Conservation (phyloP, 495 filamentous ascomycete genomes). For the Aspergillus saccharolyticus region DNA sequence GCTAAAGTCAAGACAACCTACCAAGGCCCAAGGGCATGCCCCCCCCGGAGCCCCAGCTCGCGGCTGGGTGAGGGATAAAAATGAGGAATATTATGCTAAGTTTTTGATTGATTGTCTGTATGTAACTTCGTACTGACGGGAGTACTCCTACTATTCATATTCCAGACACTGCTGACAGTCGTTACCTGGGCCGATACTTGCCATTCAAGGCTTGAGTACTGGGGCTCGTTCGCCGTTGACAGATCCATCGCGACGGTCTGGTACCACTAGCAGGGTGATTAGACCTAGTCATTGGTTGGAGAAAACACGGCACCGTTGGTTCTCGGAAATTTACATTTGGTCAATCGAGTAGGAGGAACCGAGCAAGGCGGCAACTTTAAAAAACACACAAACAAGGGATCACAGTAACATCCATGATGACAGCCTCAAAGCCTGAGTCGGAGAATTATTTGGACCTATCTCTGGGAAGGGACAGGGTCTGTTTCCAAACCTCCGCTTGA, state of each 20-base stretch:
- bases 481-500: neutral
- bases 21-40: too few relatives aligned
- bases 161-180: conserved; percentile 9
- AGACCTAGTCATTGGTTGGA: conserved; percentile 16
- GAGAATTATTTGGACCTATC: neutral
- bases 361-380: neutral
- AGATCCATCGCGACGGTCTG: conserved; percentile 21
- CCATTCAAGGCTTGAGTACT: conserved; percentile 15
- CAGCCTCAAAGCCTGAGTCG: neutral
- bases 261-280: conserved; percentile 2
- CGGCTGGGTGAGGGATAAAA: too few relatives aligned
- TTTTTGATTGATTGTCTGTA: too few relatives aligned
- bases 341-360: conserved; percentile 11
- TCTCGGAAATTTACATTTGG: conserved; percentile 14
- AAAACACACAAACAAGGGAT: neutral
- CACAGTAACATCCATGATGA: neutral
- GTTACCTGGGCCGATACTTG: conserved; percentile 22
- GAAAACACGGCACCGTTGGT: conserved; percentile 18
- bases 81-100: too few relatives aligned
- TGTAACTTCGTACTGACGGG: too few relatives aligned
- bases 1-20: too few relatives aligned
- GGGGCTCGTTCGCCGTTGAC: conserved; percentile 25
- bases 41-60: conserved; percentile 24
- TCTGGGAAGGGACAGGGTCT: neutral
- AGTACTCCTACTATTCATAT: too few relatives aligned